Conservation (phyloP, 1,139 yeast genomes). For the Blastobotrys arbuscula region DNA sequence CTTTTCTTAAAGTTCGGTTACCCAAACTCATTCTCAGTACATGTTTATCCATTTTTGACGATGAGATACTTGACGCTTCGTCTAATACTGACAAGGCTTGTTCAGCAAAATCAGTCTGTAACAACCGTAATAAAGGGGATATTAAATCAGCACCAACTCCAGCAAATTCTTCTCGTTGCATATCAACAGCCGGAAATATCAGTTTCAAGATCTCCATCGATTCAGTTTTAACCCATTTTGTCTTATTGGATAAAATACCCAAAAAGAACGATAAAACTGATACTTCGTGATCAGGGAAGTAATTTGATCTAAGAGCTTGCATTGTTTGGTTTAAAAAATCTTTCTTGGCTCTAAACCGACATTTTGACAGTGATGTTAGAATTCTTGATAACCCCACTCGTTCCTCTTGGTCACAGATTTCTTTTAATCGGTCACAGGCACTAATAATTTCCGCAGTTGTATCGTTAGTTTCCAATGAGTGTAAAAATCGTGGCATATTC, state of each 20-base stretch:
- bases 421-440: slow-evolving; percentile 39
- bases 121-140: slow-evolving; percentile 76
- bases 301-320: slow-evolving; percentile 56
- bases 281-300: slow-evolving; percentile 73
- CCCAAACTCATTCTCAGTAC: slow-evolving; percentile 90
- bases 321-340: slow-evolving; percentile 83
- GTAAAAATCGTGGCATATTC: slow-evolving; percentile 77
- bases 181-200: slow-evolving; percentile 70
- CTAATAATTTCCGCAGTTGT: slow-evolving; percentile 34
- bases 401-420: slow-evolving; percentile 54
- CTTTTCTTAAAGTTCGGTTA: slow-evolving; percentile 67
- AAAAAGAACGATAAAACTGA: slow-evolving; percentile 67
- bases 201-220: slow-evolving; percentile 70
- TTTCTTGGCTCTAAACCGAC: slow-evolving; percentile 77
- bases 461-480: slow-evolving; percentile 60
- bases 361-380: slow-evolving; percentile 67
- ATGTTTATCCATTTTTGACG: slow-evolving; percentile 85
- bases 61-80: slow-evolving; percentile 78
- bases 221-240: slow-evolving; percentile 73
- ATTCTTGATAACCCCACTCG: slow-evolving; percentile 65
- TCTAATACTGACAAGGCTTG: slow-evolving; percentile 86
- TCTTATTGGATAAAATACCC: slow-evolving; percentile 72
- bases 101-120: slow-evolving; percentile 83
- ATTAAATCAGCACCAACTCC: slow-evolving; percentile 95
- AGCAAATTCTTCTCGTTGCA: slow-evolving; percentile 70